Evolutionary conservation across 2,329 filamentous ascomycete species (phyloP), one percentile per base, ranked within the genome.

Genomic region (Celoporthe dispersa): DNA sequence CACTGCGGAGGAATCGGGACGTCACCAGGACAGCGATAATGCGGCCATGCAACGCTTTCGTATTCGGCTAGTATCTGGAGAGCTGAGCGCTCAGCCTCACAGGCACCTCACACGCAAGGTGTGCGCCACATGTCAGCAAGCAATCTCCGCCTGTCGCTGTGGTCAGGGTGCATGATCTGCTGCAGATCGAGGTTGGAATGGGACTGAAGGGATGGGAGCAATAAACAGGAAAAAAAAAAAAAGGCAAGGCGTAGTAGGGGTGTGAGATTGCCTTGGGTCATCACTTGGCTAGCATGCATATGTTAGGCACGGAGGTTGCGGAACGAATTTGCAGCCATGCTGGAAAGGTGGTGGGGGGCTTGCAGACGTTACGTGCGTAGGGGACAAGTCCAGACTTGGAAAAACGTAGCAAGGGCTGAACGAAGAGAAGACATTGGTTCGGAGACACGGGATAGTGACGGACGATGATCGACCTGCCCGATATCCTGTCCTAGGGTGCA

Each of bases 41-140:
- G 25, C 51, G 25, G 16, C 28, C 31, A 35, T 2, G 31, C 31
- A 61, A 4, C 7, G 31, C 35, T 37, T 22, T 39, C 59, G 59
- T 61, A 61, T 61, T 61, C 19, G 33, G 59, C 16, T 22, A 33
- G 22, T 61, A 25, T 39, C 59, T 61, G 53, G 53, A 28, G 14
- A 57, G 53, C 53, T 14, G 53, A 57, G 53, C 53, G 12, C 25
- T 61, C 33, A 61, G 31, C 33, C 33, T 39, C 33, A 61, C n/a
- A 19, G 33, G 59, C 31, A 39, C 35, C 28, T 33, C 57, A 22
- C 19, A 16, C 57, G 16, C 16, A 4, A 39, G 59, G 59, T 61
- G 19, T 14, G 59, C 59, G 59, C 33, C 59, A 37, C 59, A 61
- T 22, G 33, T 61, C 59, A 61, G 59, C 59, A 37, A 33, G 33